A percentile compares a stretch with the other conserved stretches of the same genome.
Conservation (phyloP, 495 filamentous ascomycete species). For the Penicillium coffeae region DNA sequence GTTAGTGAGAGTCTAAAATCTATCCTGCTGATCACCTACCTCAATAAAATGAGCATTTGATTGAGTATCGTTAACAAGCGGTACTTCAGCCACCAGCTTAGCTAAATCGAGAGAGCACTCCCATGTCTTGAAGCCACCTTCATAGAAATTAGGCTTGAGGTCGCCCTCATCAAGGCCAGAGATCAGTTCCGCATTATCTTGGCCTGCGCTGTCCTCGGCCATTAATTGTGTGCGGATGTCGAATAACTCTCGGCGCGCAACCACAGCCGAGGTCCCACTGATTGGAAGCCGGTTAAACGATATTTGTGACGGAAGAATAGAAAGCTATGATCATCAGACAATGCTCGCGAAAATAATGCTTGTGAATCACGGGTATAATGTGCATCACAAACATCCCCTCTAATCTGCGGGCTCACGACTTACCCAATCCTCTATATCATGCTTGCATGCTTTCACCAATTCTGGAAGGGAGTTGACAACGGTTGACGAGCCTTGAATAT, state of each 20-base stretch:
- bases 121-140: constrained; percentile 99
- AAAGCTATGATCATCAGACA: constrained; percentile 53
- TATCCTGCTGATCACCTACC: constrained; percentile 49
- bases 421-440: constrained; percentile 48
- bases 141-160: constrained; percentile 86
- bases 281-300: constrained; percentile 64
- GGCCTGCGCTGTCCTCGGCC: constrained; percentile 65
- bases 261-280: constrained; percentile 38
- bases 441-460: constrained; percentile 33
- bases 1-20: background rate
- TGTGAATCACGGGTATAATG: background rate
- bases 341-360: background rate
- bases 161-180: constrained; percentile 73
- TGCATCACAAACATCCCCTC: no score
- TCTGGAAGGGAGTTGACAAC: constrained; percentile 23
- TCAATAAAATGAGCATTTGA: constrained; percentile 63
- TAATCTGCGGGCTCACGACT: constrained; percentile 19
- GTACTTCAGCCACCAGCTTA: constrained; percentile 43
- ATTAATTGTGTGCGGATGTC: constrained; percentile 92
- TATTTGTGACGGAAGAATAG: constrained; percentile 71
- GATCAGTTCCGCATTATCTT: constrained; percentile 43
- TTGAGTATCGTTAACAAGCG: constrained; percentile 20
- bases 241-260: constrained; percentile 87
- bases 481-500: constrained; percentile 6
- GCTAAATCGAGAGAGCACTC: constrained; percentile 90